Conservation (phyloP, 2,329 filamentous ascomycete species). For the Zalaria sp. region DNA sequence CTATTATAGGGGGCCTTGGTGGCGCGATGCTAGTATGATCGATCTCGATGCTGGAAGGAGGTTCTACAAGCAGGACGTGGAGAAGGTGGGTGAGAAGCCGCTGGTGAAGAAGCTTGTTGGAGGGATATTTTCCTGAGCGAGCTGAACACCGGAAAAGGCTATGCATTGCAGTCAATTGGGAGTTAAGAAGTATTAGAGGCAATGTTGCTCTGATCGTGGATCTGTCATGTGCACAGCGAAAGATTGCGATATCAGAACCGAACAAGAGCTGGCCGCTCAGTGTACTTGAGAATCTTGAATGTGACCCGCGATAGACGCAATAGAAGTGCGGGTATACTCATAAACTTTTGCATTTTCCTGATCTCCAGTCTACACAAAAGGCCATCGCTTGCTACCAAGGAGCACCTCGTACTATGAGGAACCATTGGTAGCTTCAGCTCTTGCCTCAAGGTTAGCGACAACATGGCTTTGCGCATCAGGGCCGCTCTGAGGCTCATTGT, state of each 20-base stretch:
- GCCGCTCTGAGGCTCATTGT: slow-evolving; percentile 14
- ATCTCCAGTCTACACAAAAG: too few relatives aligned
- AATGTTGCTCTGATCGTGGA: too few relatives aligned
- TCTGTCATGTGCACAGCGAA: too few relatives aligned
- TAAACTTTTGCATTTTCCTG: too few relatives aligned
- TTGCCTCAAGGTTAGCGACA: slow-evolving; percentile 16
- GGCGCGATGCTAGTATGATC: slow-evolving; percentile 19
- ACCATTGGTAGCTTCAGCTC: slow-evolving; percentile 6
- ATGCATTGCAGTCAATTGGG: background rate
- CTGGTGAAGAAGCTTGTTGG: too few relatives aligned
- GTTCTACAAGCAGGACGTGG: slow-evolving; percentile 11
- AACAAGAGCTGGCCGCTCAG: too few relatives aligned
- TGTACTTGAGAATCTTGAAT: too few relatives aligned
- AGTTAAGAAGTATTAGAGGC: too few relatives aligned
- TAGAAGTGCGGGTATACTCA: too few relatives aligned
- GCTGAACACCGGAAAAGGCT: background rate
- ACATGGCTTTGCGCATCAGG: slow-evolving; percentile 16
- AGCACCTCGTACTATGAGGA: background rate
- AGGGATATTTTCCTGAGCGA: too few relatives aligned
- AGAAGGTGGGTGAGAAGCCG: slow-evolving; percentile 3
- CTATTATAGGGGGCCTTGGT: slow-evolving; percentile 24
- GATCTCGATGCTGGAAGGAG: slow-evolving; percentile 20
- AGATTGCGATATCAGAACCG: too few relatives aligned
- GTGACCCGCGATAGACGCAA: background rate
- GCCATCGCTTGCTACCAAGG: too few relatives aligned